These are phyloP conservation scores for Monosporascus sp. DNA, from an alignment of 2,329 filamentous ascomycete genomes.

Conservation along the genomic window DNA sequence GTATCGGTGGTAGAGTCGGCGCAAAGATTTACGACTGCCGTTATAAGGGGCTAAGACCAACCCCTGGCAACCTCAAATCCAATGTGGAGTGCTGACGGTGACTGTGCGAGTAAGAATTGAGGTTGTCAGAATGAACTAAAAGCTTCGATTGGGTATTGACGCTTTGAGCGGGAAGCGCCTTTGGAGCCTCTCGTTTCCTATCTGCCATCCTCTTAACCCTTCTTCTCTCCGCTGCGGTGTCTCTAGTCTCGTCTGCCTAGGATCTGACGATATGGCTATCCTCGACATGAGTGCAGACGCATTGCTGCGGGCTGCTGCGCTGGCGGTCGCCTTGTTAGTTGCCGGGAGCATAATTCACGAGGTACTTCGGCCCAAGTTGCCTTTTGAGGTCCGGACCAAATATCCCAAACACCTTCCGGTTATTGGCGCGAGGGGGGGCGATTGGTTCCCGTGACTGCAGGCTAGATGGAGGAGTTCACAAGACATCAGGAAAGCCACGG, in stretches of 20 bases:
- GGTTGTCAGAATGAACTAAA: too few relatives aligned
- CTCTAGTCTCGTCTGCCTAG: too few relatives aligned
- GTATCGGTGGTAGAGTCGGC: not conserved
- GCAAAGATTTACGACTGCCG: not conserved
- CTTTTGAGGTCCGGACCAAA: not conserved
- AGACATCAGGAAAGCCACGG: not conserved
- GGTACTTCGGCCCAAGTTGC: not conserved
- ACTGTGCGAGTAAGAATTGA: too few relatives aligned
- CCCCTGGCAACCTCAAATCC: too few relatives aligned
- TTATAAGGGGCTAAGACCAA: not conserved
- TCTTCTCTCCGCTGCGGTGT: too few relatives aligned
- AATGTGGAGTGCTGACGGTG: too few relatives aligned
- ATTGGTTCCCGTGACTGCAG: not conserved
- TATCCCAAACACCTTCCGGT: not conserved
- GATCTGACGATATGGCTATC: not conserved
- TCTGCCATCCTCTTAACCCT: too few relatives aligned
- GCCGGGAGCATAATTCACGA: not conserved
- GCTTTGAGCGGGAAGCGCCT: too few relatives aligned
- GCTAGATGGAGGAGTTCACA: not conserved
- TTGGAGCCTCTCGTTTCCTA: too few relatives aligned
- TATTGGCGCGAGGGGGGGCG: not conserved
- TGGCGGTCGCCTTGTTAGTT: not conserved
- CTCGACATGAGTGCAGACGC: not conserved
- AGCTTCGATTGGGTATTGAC: too few relatives aligned
- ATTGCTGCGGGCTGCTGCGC: not conserved